Evolutionary conservation across 1,284 basidiomycete genomes (phyloP).

Genomic region (Sporisorium iseilematis-ciliati): DNA sequence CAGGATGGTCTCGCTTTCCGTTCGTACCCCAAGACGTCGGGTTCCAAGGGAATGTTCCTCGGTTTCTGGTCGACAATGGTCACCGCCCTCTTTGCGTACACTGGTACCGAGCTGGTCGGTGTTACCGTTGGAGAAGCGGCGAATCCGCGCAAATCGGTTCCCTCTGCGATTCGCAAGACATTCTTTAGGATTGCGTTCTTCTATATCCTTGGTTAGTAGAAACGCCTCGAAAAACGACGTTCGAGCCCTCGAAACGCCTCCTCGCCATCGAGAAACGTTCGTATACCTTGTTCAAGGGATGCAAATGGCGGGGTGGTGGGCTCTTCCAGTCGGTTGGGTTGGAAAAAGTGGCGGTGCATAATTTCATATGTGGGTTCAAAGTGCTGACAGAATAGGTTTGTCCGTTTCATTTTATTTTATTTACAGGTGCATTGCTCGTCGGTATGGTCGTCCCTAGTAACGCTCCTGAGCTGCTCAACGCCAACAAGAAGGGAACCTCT

Average conservation of each 20-base stretch:
- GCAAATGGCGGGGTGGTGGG: no score
- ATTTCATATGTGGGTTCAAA: no score
- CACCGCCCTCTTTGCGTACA: constrained; percentile 74
- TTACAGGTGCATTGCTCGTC: constrained; percentile 71
- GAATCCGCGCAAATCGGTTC: constrained; percentile 76
- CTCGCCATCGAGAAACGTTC: no score
- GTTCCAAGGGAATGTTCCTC: constrained; percentile 64
- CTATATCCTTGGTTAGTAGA: constrained; percentile 72
- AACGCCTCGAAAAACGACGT: no score
- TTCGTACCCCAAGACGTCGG: constrained; percentile 27
- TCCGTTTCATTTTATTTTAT: no score
- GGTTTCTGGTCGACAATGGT: constrained; percentile 62
- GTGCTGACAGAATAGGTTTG: no score
- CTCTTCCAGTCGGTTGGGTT: no score
- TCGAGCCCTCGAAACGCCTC: no score
- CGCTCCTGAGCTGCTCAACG: constrained; percentile 37
- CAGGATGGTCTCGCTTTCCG: constrained; percentile 64
- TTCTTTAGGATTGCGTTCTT: constrained; percentile 78
- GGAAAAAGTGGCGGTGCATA: no score
- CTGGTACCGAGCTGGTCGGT: constrained; percentile 75
- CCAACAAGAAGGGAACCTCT: constrained; percentile 41
- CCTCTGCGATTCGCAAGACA: constrained; percentile 74
- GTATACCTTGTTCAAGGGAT: no score
- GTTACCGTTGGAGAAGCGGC: constrained; percentile 72
- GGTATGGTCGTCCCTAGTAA: constrained; percentile 62